Conservation (phyloP, 2,329 filamentous ascomycete species). For the Stromatinia cepivora region DNA sequence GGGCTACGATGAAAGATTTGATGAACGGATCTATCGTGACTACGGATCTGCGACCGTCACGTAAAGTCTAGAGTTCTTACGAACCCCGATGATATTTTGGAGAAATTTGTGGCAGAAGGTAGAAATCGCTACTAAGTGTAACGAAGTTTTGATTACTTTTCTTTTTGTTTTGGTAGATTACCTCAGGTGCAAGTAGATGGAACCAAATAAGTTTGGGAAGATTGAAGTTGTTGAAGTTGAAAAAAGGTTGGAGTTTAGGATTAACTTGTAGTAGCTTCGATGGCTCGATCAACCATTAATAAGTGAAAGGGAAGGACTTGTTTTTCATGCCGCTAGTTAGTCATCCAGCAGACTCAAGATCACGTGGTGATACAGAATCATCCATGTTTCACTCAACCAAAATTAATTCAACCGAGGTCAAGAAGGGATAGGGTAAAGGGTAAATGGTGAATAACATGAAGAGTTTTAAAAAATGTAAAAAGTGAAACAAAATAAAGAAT, state of each 20-base stretch:
- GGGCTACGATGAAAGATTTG: constrained; percentile 25
- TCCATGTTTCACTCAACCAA: not conserved
- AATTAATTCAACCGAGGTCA: not conserved
- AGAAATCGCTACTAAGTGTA: constrained; percentile 16
- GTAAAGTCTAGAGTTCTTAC: constrained; percentile 18
- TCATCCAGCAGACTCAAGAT: not conserved
- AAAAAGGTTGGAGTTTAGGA: constrained; percentile 13
- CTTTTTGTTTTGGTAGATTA: constrained; percentile 14
- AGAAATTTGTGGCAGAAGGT: constrained; percentile 12
- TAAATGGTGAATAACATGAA: not conserved
- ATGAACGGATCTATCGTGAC: constrained; percentile 24
- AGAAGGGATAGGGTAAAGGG: not conserved
- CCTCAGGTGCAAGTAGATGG: constrained; percentile 14
- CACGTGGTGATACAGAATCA: not conserved
- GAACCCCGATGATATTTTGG: constrained; percentile 5
- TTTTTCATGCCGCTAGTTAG: constrained; percentile 10
- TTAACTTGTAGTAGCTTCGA: constrained; percentile 1
- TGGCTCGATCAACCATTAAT: constrained; percentile 1
- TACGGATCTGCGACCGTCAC: constrained; percentile 26
- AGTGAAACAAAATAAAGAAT: not conserved
- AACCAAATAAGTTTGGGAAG: not conserved
- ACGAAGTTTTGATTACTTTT: constrained; percentile 16
- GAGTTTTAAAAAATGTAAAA: not conserved
- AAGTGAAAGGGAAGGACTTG: constrained; percentile 6
- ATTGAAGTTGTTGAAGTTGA: not conserved